These are phyloP conservation scores for Trametes villosa DNA, from an alignment of 768 basidiomycete species.

Conservation along the genomic window DNA sequence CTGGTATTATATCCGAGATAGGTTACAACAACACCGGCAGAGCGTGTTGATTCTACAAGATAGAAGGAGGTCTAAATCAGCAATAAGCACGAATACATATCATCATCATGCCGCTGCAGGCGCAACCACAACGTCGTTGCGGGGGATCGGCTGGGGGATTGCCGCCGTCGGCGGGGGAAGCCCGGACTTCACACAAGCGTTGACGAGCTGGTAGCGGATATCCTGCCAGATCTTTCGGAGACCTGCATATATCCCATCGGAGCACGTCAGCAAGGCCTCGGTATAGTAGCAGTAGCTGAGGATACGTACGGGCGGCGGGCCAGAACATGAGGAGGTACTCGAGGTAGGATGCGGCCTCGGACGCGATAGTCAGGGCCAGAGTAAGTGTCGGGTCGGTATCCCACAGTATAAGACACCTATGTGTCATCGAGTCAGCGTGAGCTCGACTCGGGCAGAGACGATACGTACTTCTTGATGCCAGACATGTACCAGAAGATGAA, in stretches of 20 bases:
- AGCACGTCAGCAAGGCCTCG: background rate
- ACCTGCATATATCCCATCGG: conserved; percentile 1
- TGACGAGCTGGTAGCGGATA: conserved; percentile 1
- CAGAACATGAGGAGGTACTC: conserved; percentile 19
- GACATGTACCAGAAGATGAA: conserved; percentile 21
- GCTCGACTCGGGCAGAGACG: background rate
- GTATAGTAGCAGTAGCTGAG: background rate
- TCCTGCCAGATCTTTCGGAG: conserved; percentile 13
- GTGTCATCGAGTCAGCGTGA: background rate
- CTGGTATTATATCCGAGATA: too few relatives aligned
- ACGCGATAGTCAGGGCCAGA: background rate
- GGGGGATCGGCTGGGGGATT: conserved; percentile 1
- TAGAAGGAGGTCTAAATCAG: too few relatives aligned
- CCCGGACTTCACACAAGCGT: conserved; percentile 10
- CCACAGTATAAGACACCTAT: conserved; percentile 17
- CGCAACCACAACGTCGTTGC: background rate
- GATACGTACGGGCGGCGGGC: conserved; percentile 14
- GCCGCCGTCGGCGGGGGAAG: conserved; percentile 2
- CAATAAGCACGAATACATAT: too few relatives aligned
- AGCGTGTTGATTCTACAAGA: too few relatives aligned
- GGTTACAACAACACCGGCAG: too few relatives aligned
- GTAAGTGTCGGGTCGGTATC: conserved; percentile 2
- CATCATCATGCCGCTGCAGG: too few relatives aligned
- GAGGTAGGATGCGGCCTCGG: background rate
- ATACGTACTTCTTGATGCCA: conserved; percentile 13